Evolutionary conservation across 2,329 filamentous ascomycete species (phyloP), one percentile per base, ranked within the genome.

Genomic region (Aspergillus latus): DNA sequence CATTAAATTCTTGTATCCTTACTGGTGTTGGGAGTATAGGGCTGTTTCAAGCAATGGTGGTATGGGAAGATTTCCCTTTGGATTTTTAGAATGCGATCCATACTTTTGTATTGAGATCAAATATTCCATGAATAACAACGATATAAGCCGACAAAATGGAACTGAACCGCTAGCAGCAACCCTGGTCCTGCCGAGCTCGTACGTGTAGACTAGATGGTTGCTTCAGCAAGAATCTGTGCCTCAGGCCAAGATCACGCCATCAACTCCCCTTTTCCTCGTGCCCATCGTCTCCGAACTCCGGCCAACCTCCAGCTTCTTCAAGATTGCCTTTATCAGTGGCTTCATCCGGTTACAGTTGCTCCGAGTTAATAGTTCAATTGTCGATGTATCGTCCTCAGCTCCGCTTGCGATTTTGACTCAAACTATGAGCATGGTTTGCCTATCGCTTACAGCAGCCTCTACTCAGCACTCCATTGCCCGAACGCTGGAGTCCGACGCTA

Each of bases 201-300:
- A 21, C 21, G 21, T 21, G 21, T 21, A 21, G 21, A 21, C 21
- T 21, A 34, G 7, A 34, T 7, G 30, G 30, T 34, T 11, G 7
- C 21, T 44, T 28, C 7, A 44, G 8, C 7, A n/a, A 16, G 15
- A 30, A 15, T 21, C 21, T 21, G 21, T 46, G 48, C 54, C 54
- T 48, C 42, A 56, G 54, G 48, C 48, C 26, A 21, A n/a, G 46
- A 57, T 57, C 54, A 57, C 49, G 54, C 54, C 49, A 57, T 57
- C 49, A n/a, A 29, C 44, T 57, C 45, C 49, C 54, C 54, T 49
- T 56, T 49, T 30, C 52, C 45, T 52, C 21, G 15, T 40, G 30
- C 21, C 8, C 34, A 34, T 39, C 7, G 16, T 40, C 26, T 28
- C 8, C 46, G 10, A 26, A 10, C 21, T 49, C 26, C 47, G 11